Conservation (phyloP, 2,329 filamentous ascomycete genomes). For the Microcyclospora tardicrescens region DNA sequence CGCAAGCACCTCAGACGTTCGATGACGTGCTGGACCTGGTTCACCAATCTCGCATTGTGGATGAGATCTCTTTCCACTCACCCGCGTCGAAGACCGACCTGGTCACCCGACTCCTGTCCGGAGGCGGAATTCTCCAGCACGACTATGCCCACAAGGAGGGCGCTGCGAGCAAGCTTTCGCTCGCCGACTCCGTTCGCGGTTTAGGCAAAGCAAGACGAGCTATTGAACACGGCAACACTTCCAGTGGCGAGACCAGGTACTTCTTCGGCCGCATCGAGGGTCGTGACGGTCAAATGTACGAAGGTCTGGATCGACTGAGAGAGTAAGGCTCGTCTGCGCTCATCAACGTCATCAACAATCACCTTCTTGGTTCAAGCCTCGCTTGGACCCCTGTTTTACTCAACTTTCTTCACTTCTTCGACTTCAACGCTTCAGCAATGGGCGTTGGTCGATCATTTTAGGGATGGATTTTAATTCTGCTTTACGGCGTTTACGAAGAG, state of each 20-base stretch:
- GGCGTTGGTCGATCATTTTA: too few relatives aligned
- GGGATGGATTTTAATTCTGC: too few relatives aligned
- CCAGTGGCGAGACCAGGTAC: neutral
- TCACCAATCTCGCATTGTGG: conserved; percentile 56
- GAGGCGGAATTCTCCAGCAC: conserved; percentile 21
- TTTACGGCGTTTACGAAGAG: too few relatives aligned
- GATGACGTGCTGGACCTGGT: conserved; percentile 69
- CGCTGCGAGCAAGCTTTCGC: conserved; percentile 13
- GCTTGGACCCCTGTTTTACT: too few relatives aligned
- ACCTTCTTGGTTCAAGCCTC: too few relatives aligned
- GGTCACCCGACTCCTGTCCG: conserved; percentile 51
- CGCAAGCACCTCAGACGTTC: conserved; percentile 48
- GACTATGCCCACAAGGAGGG: conserved; percentile 7
- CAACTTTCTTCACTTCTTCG: too few relatives aligned
- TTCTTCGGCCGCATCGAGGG: neutral
- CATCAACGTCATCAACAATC: too few relatives aligned
- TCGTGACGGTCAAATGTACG: neutral
- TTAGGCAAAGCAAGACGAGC: conserved; percentile 18
- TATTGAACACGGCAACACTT: neutral
- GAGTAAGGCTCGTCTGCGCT: neutral
- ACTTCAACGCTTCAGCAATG: too few relatives aligned
- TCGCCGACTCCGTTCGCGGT: conserved; percentile 22
- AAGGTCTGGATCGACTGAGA: neutral
- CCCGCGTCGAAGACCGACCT: conserved; percentile 56
- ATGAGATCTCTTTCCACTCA: conserved; percentile 60